Base-by-base conservation (phyloP, 495 filamentous ascomycete genomes). In the Podospora didyma region DNA sequence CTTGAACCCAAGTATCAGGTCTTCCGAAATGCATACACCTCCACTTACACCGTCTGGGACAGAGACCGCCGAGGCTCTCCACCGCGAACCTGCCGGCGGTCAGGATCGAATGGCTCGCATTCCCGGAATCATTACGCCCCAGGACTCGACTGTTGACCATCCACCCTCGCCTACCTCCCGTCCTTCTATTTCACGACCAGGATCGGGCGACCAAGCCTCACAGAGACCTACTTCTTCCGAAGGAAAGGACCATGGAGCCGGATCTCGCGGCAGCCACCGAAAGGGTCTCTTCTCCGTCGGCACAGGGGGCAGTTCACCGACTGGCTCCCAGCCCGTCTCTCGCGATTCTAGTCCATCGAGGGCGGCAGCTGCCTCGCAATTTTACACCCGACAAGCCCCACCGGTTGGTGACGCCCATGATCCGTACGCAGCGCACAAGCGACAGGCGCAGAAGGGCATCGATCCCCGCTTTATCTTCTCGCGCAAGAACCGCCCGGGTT, bases 11-110 rank as follows among this genome's bases (percentile, higher is more conserved):
- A 72, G 67, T 54, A 67, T 67, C 23, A 74, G 63, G 52, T 71
- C 75, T 22, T 78, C 86, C 48, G 79, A 85, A 46, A 85, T 92
- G 77, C 86, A 93, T 60, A 94, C 92, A 14, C 94, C 94, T 57
- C 92, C 90, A 21, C 81, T 97, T 14, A 96, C 93, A 3, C 93
- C 94, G 28, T 86, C 91, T 31, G 89, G 83, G 14, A 90, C 89
- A 42, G 72, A 67, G 12, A 61, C 59, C 6, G 68, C 67, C 44
- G 72, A 75, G 26, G 60, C 64, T 17, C 48, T 46, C 7, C 65
- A 57, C 51, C 65, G 58, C 21, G 66, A 69, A n/a, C 58, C 63
- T 28, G 53, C 59, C 45, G 58, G 58, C 21, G 54, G 50, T 46
- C 56, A 72, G 49, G 67, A 73, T 51, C 62, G 68, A 48, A 50